Percentiles rank a stretch among this genome's conserved stretches.
Conservation (phyloP, 1,284 basidiomycete genomes). For the Coniophora puteana region DNA sequence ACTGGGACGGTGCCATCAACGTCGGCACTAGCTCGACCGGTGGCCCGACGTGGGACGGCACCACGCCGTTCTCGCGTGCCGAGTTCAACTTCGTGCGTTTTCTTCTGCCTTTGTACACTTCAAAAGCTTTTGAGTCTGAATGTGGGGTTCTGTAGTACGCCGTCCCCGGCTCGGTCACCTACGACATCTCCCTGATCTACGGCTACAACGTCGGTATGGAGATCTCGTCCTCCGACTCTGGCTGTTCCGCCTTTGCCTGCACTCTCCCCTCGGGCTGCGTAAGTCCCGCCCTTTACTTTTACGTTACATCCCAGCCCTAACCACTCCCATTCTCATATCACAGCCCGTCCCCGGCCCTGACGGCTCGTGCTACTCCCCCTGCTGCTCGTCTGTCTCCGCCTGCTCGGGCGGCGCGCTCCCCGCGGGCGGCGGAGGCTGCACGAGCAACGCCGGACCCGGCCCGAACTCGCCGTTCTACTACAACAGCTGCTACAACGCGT, state of each 20-base stretch:
- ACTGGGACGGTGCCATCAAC: constrained; percentile 32
- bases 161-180: constrained; percentile 29
- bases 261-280: constrained; percentile 19
- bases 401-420: constrained; percentile 25
- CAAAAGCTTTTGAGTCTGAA: no score
- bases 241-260: constrained; percentile 29
- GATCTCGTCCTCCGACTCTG: constrained; percentile 25
- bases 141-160: constrained; percentile 24
- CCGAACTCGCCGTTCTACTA: constrained; percentile 29
- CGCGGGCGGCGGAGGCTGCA: constrained; percentile 24
- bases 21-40: constrained; percentile 30
- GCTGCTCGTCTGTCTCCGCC: constrained; percentile 21
- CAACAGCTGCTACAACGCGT: constrained; percentile 24
- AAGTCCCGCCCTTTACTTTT: no score
- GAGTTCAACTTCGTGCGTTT: constrained; percentile 25
- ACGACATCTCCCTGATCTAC: constrained; percentile 34
- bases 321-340: no score
- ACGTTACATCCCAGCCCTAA: no score
- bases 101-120: no score
- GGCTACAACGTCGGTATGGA: constrained; percentile 35
- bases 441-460: constrained; percentile 23
- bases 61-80: constrained; percentile 28
- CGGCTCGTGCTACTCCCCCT: constrained; percentile 24
- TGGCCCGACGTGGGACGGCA: constrained; percentile 28
- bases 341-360: constrained; percentile 27